Evolutionary conservation across 768 basidiomycete species (phyloP), one percentile per base, ranked within the genome.

Genomic region (Suillus subalutaceus): DNA sequence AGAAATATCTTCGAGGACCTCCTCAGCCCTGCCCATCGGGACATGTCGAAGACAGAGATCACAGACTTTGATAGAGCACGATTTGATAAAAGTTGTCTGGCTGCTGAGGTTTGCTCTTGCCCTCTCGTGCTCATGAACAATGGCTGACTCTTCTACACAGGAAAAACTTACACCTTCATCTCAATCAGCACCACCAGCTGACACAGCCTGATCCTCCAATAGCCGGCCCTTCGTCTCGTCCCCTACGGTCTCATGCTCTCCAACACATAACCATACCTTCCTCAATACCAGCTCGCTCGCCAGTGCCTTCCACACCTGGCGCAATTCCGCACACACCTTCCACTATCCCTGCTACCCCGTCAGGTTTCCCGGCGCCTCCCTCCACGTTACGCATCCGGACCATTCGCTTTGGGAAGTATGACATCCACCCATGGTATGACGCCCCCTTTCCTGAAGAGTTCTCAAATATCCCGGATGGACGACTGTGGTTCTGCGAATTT

Each of bases 381-480:
- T 73, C 77, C 40, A 79, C 77, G 37, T 84, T 91, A 55, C 89
- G 90, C 69, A 97, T 97, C 83, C 90, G 88, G 64, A 88, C 86
- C 64, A 95, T 98, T 68, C 89, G 95, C 37, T 96, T 98, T 71
- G 96, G 96, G 35, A 84, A 87, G 64, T 96, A 84, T 74, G 96
- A 99, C 72, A 94, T 99, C 74, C 89, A 94, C 75, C 99, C 97
- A 4, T 99, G 97, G 97, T 99, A 94, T 77, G 95, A 97, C 74
- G 97, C 97, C 30, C 97, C 97, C 7, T 99, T 98, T 75, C 97
- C 97, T 0, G 97, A 99, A 75, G 97, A 99, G 77, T 99, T 97
- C 77, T 88, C 94, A 50, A 87, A 88, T 64, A 91, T 96, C 64
- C 93, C 95, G 26, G 95, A 98, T 70, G 96, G 97, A 20, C 82